These are phyloP conservation scores for Flueggea neowawraea DNA, from an alignment of 441 rosid genomes.

Conservation along the genomic window DNA sequence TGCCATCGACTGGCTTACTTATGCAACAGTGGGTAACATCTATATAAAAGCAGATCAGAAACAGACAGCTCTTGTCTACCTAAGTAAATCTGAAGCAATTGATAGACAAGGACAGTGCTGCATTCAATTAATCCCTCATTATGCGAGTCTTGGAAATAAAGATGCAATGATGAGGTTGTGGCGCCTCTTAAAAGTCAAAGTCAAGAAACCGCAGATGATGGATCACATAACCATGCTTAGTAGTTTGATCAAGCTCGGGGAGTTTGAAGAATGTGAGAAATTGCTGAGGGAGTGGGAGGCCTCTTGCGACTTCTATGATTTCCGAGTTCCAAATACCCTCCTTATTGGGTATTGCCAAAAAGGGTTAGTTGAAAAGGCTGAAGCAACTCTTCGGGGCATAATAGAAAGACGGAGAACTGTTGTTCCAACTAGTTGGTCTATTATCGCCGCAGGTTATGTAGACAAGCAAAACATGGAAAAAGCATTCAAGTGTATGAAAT, in stretches of 20 bases:
- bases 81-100: conserved; percentile 46
- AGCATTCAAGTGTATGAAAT: conserved; percentile 43
- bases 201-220: conserved; percentile 20
- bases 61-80: conserved; percentile 31
- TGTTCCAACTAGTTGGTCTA: conserved; percentile 48
- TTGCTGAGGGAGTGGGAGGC: conserved; percentile 46
- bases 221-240: conserved; percentile 47
- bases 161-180: conserved; percentile 48
- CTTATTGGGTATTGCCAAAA: conserved; percentile 37
- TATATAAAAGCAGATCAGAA: conserved; percentile 36
- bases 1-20: conserved; percentile 44
- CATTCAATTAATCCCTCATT: conserved; percentile 40
- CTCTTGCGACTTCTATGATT: conserved; percentile 35
- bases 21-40: conserved; percentile 30
- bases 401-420: conserved; percentile 27
- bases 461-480: conserved; percentile 42
- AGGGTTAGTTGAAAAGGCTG: conserved; percentile 40
- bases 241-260: conserved; percentile 40
- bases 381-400: conserved; percentile 31
- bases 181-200: conserved; percentile 27
- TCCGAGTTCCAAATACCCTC: conserved; percentile 47
- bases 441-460: conserved; percentile 32
- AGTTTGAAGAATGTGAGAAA: conserved; percentile 38
- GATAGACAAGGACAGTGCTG: conserved; percentile 30
- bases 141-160: conserved; percentile 44